Evolutionary conservation across 306 rosid genomes (phyloP), one percentile per base, ranked within the genome.

Genomic region (Lathyrus sativus): DNA sequence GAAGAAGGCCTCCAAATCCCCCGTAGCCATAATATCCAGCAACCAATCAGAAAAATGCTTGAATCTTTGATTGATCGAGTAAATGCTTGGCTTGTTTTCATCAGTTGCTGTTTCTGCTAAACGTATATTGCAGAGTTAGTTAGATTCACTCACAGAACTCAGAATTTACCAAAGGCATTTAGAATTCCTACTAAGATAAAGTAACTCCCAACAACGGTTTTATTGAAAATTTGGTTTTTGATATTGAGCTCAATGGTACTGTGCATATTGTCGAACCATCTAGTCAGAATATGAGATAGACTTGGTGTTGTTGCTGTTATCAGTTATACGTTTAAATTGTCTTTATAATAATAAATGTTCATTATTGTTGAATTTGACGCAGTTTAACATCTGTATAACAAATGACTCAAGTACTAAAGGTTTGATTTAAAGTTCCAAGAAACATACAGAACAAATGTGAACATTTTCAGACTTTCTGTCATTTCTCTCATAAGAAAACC

Each of bases 41-140:
- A 91, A 80, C 97, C 97, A 91, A 79, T 91, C 92, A 72, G 96
- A 88, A 79, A 91, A 91, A 71, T 85, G 92, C 85, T 82, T 91
- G 80, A 91, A 80, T 51, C 91, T 86, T 70, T 76, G 92, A 78
- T 80, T 88, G 89, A 91, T 86, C 37, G 85, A 77, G 79, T 88
- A 91, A 79, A 85, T 73, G 73, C 85, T 72, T 39, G 41, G 84
- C 77, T 72, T 81, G 72, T 77, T 84, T 83, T 79, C 97, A 74
- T 73, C 82, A 68, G 74, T 72, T 53, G 61, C 82, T 76, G 81
- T 65, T 76, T 78, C 89, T 78, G 74, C 76, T 44, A 78, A 64
- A 76, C 67, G 45, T 51, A 74, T 46, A 74, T 46, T 50, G 72
- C 77, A 80, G 67, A 70, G 44, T 70, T 62, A 79, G 54, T 70